phyloP scores from a whole-genome alignment of 1,284 basidiomycete species.

The Ceratobasidium sp. region DNA sequence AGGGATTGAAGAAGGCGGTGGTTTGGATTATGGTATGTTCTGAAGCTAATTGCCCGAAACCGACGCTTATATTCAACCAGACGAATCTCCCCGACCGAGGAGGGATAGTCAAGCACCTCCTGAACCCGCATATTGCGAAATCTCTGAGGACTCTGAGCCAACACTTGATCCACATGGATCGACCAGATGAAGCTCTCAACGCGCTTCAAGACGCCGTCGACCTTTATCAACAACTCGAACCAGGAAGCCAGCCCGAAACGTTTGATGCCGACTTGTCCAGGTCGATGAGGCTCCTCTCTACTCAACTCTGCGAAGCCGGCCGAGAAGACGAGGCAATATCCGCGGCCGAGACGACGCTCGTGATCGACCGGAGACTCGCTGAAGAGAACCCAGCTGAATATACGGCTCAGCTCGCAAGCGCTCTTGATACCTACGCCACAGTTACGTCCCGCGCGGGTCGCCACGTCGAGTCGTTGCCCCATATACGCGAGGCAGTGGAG shows the following conservation, averaged over 20 bases:
- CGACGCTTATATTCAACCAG: not conserved
- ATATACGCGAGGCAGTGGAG: not conserved
- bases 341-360: not conserved
- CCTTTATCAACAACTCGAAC: not conserved
- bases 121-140: not conserved
- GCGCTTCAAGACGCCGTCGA: not conserved
- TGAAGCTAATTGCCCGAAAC: not conserved
- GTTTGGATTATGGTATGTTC: not conserved
- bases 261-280: not conserved
- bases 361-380: not conserved
- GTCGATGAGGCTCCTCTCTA: not conserved
- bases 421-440: not conserved
- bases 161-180: constrained; percentile 9
- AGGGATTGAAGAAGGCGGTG: not conserved
- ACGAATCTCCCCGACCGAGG: not conserved
- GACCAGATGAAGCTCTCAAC: not conserved
- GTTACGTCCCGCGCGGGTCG: not conserved
- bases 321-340: constrained; percentile 2
- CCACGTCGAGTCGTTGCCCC: not conserved
- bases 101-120: not conserved
- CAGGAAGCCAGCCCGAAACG: not conserved
- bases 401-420: not conserved
- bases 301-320: not conserved
- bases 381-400: not conserved
- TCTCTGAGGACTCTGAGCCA: not conserved